Evolutionary conservation across 257 asterid species (phyloP), one percentile per base, ranked within the genome.

Genomic region (Haberlea rhodopensis): DNA sequence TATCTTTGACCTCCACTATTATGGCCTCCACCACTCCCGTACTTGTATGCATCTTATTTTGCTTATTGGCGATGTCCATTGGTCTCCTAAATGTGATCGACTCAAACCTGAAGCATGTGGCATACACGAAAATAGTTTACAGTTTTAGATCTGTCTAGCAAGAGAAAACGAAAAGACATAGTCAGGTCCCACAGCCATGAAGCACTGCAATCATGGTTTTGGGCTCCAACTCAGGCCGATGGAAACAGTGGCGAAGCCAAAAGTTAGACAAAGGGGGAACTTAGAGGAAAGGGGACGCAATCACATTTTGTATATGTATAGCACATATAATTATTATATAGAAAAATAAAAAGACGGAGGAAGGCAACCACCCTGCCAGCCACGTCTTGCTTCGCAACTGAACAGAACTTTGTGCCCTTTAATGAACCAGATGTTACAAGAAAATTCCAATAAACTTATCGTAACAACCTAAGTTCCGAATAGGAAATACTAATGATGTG

Each of bases 1-100:
- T 85, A 81, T 90, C 97, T 75, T 84, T 90, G 77, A 94, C 94
- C 82, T 90, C 97, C 61, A 91, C 84, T 71, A 91, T 75, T 49
- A 91, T 84, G 75, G 95, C 96, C 71, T 94, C 99, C 48, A 94
- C 84, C 32, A 90, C 78, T 52, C 99, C 99, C 20, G 92, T 87
- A 79, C 92, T 94, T 57, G 60, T 89, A 71, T 84, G 99, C 97
- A 89, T 90, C 63, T 65, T 87, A 25, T 87, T 90, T 77, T 90
- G 97, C 83, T 77, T 82, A 26, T 71, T 73, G 18, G 99, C 95
- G 10, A 82, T 75, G 59, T 85, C 96, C 76, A 79, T 78, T 7
- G 90, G 84, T 73, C 99, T 84, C 73, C 74, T 83, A 71, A 94
- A 81, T 4, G 88, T 83, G 72, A 94, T 80, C 16, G 95, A 83